Conservation (phyloP, 2,329 filamentous ascomycete genomes). For the Xylariaceae sp. region DNA sequence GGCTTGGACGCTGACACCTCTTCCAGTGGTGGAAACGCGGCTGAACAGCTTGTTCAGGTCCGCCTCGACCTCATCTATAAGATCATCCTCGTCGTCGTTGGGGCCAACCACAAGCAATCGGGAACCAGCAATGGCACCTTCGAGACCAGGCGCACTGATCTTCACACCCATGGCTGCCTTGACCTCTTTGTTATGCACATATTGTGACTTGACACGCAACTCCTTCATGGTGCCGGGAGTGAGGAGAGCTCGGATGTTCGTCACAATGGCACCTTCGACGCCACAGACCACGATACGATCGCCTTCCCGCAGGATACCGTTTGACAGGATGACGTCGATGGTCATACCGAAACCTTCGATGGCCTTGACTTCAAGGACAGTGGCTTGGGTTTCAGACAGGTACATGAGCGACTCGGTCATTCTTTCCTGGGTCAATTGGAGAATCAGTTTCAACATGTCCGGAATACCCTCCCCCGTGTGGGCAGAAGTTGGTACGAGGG, state of each 20-base stretch:
- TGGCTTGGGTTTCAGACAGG: slow-evolving; percentile 94
- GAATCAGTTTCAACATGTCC: slow-evolving; percentile 94
- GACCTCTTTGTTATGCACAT: slow-evolving; percentile 99
- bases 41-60: slow-evolving; percentile 89
- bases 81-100: slow-evolving; percentile 93
- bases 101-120: slow-evolving; percentile 90
- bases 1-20: slow-evolving; percentile 94
- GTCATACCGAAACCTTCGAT: slow-evolving; percentile 99
- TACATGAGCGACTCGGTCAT: slow-evolving; percentile 99
- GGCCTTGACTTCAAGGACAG: slow-evolving; percentile 97
- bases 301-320: slow-evolving; percentile 90
- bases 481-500: slow-evolving; percentile 94
- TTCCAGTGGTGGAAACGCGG: slow-evolving; percentile 86
- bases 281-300: slow-evolving; percentile 94
- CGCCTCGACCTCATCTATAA: slow-evolving; percentile 93
- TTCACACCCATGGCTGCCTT: slow-evolving; percentile 98
- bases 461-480: slow-evolving; percentile 99
- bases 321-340: slow-evolving; percentile 94
- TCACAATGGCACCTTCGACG: slow-evolving; percentile 92
- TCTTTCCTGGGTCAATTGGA: slow-evolving; percentile 89
- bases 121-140: slow-evolving; percentile 94
- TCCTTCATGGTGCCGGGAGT: slow-evolving; percentile 93
- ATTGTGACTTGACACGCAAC: slow-evolving; percentile 89
- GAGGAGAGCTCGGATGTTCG: slow-evolving; percentile 89
- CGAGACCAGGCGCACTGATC: slow-evolving; percentile 93